These are phyloP conservation scores for Ascochyta lentis DNA, from an alignment of 2,329 filamentous ascomycete genomes.

Conservation along the genomic window DNA sequence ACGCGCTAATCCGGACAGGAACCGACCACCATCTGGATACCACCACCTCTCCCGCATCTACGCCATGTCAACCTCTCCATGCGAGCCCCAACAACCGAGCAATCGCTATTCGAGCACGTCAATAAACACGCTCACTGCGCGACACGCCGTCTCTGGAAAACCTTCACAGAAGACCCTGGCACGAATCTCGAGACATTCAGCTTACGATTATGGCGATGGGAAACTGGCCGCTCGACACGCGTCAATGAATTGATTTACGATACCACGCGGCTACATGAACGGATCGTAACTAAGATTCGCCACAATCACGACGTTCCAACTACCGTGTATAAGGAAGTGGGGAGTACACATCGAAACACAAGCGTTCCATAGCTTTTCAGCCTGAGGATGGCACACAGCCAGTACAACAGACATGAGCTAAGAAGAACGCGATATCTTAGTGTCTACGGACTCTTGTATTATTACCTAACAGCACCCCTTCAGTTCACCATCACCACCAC, in stretches of 20 bases:
- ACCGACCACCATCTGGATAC: conserved; percentile 4
- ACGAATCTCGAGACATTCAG: conserved; percentile 10
- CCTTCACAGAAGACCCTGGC: not conserved
- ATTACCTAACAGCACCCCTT: no score
- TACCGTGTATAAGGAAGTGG: not conserved
- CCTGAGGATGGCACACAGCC: no score
- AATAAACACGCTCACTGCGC: conserved; percentile 17
- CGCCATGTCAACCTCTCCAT: conserved; percentile 2
- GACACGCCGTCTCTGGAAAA: conserved; percentile 12
- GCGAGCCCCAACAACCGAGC: not conserved
- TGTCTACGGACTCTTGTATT: no score
- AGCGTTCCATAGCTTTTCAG: no score
- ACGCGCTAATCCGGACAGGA: not conserved
- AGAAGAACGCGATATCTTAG: no score
- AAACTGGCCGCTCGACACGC: not conserved
- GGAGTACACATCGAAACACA: no score
- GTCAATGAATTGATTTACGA: conserved; percentile 1
- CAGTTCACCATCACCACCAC: no score
- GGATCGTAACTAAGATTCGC: not conserved
- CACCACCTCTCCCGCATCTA: not conserved
- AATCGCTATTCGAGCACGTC: not conserved
- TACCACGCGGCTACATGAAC: not conserved
- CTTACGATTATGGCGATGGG: conserved; percentile 21
- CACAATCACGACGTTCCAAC: not conserved
- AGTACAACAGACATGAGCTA: no score